Base-by-base conservation (phyloP, 306 rosid genomes). In the Hippophae tibetana region DNA sequence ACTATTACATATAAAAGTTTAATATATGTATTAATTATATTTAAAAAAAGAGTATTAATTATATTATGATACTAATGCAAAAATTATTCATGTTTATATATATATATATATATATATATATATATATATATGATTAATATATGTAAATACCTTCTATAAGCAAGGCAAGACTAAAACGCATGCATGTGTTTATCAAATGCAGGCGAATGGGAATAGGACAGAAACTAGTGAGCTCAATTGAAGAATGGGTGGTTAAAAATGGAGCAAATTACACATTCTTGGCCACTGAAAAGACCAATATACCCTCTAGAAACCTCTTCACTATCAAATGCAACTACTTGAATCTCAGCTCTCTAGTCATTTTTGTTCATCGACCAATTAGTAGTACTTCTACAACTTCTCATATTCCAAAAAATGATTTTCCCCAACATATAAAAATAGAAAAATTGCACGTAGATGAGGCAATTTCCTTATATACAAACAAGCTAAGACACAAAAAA, bases 161-260 rank as follows among this genome's bases (percentile, higher is more conserved):
- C 23, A 18, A 18, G 23, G 23, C 38, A 31, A 31, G 4, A 31
- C 38, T 31, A 31, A 31, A 31, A 31, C 38, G 38, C 38, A 31
- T 4, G 1, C 38, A 31, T 31, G 38, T 31, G 5, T 31, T 31
- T 31, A 31, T 31, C 4, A 31, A 10, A 5, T 49, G 25, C 53
- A 76, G 81, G 70, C 64, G 72, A 61, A 59, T 67, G 67, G 88
- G 95, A 64, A 64, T 86, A 10, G 90, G 82, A 58, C 63, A 73
- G 67, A 76, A 75, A 64, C 88, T 86, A 56, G 77, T 86, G 10
- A 78, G 63, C 57, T 77, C 90, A 42, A 57, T 84, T 23, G 90
- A 86, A 76, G 86, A 86, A 53, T 86, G 95, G 95, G 64, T 86
- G 75, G 7, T 63, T 62, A 84, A 72, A 73, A 84, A 83, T 65